phyloP scores from a whole-genome alignment of 441 rosid genomes.

The Pelargonium cotyledonis region DNA sequence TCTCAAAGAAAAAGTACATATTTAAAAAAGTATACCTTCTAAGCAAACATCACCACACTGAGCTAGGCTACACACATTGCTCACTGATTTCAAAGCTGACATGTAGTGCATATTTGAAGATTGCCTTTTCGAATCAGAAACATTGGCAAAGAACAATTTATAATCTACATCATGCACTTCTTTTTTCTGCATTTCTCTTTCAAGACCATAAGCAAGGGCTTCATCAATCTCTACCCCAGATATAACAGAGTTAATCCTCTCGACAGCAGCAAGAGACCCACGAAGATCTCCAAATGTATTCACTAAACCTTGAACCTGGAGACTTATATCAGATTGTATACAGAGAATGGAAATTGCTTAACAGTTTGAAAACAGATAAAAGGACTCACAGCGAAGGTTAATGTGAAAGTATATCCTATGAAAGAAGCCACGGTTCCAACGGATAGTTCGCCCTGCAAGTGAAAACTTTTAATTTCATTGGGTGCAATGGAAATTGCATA shows the following conservation, averaged over 20 bases:
- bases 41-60: conserved; percentile 78
- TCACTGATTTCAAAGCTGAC: conserved; percentile 60
- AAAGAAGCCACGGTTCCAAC: conserved; percentile 87
- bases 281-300: conserved; percentile 93
- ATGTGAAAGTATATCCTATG: conserved; percentile 88
- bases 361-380: conserved; percentile 19
- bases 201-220: conserved; percentile 85
- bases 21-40: conserved; percentile 46
- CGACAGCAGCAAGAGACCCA: conserved; percentile 75
- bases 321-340: conserved; percentile 14
- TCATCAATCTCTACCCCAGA: conserved; percentile 73
- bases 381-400: conserved; percentile 79
- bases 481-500: background rate
- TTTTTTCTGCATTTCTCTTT: conserved; percentile 63
- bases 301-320: conserved; percentile 93
- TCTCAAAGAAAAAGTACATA: conserved; percentile 8
- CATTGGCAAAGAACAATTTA: conserved; percentile 49
- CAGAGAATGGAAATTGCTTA: conserved; percentile 14
- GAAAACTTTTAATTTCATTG: background rate
- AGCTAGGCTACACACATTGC: conserved; percentile 48
- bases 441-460: conserved; percentile 75
- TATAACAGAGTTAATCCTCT: conserved; percentile 76
- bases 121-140: conserved; percentile 34
- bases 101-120: conserved; percentile 47
- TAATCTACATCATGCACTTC: conserved; percentile 43